Evolutionary conservation across 2,329 filamentous ascomycete species (phyloP), one percentile per base, ranked within the genome.

Genomic region (Phialemoniopsis sp.): DNA sequence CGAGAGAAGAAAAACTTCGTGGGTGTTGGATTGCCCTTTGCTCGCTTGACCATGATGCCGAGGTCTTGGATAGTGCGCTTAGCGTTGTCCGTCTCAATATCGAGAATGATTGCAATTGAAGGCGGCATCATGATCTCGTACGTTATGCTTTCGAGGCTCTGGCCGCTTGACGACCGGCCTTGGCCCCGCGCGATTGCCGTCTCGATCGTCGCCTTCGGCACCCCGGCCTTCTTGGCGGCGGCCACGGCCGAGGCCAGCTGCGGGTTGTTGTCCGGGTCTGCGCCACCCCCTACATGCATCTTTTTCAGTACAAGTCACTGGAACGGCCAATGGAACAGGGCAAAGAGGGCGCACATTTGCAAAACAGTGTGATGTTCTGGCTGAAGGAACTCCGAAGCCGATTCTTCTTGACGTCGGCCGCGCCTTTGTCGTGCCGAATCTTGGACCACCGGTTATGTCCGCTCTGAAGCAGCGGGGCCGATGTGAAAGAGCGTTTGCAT

Each of bases 371-470:
- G 41, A 97, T 84, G 44, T 85, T 78, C 49, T 87, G 82, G 16
- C 83, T 74, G 51, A 94, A 76, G 33, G 72, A 62, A 34, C 74
- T 78, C 21, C 89, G 82, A 50, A 83, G 73, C 32, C 75, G 76
- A 63, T 81, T 88, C 64, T 90, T 95, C 51, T 83, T 82, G 43
- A 75, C 76, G 61, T 98, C 93, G 42, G 83, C 85, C 45, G 84
- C 87, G 37, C 85, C 89, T 64, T 98, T 98, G 62, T 93, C 89
- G 62, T 97, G 93, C 57, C 85, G 87, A 66, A 96, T 97, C 56
- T 93, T 95, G 42, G 89, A 89, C 93, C 93, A 98, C 59, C 89
- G 86, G 63, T 85, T 95, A 66, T 95, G 89, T 13, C 89, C 89
- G 17, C 85, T 82, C 44, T 66, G 63, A 13, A 64, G 55, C 8